Base-by-base conservation (phyloP, 768 basidiomycete species). In the Piloderma croceum region DNA sequence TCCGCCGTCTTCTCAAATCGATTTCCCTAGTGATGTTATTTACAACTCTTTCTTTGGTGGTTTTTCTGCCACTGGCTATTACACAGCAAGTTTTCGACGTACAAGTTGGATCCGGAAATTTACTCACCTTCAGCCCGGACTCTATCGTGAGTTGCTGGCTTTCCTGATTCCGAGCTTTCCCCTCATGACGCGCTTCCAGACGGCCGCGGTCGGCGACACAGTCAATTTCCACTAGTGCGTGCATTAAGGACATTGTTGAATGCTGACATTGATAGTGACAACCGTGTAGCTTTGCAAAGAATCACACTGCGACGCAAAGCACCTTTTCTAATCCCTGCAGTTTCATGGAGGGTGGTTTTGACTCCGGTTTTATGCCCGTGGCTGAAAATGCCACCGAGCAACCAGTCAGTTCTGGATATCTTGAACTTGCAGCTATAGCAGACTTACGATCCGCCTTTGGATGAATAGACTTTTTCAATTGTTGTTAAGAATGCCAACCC, bases 181-280 rank as follows among this genome's bases (percentile, higher is more conserved):
- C 20, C 32, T 31, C n/a, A n/a, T n/a, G n/a, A n/a, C n/a, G n/a
- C n/a, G 15, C 15, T 15, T 50, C 15, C 49, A 76, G 74, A 53
- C 54, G 42, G 77, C 76, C 15, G 50, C 62, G 31, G 53, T 62
- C 41, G 77, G 77, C 38, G 79, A 81, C 56, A 73, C 74, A 56
- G 76, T 81, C 35, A 66, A 74, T 43, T 81, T 79, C 64, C 70
- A 73, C 44, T 81, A 79, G n/a, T n/a, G n/a, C n/a, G n/a, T n/a
- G n/a, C n/a, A n/a, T n/a, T n/a, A n/a, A n/a, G n/a, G n/a, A n/a
- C n/a, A n/a, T n/a, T n/a, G n/a, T n/a, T n/a, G n/a, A n/a, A n/a
- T n/a, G n/a, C n/a, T n/a, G n/a, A n/a, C n/a, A n/a, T n/a, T n/a
- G n/a, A n/a, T n/a, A n/a, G n/a, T n/a, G n/a, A n/a, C n/a, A n/a